Evolutionary conservation across 306 rosid genomes (phyloP), one percentile per base, ranked within the genome.

Genomic region (Vigna angularis): DNA sequence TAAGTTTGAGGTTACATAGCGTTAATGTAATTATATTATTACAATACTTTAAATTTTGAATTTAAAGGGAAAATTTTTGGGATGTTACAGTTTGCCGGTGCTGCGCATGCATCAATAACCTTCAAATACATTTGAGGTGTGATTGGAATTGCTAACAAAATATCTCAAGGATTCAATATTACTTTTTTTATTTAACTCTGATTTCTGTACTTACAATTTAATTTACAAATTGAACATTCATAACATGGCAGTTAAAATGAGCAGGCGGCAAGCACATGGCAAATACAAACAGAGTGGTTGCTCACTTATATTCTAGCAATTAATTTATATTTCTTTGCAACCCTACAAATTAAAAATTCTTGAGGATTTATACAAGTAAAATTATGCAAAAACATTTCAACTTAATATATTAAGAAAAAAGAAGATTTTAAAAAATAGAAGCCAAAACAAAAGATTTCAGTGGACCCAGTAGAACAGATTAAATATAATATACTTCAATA

Each of bases 71-170:
- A n/a, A n/a, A n/a, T n/a, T n/a, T n/a, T n/a, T n/a, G n/a, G n/a
- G n/a, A n/a, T n/a, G n/a, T n/a, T n/a, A n/a, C n/a, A n/a, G 88
- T 95, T 95, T 78, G 98, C 98, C 9, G 98, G 99, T 28, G 99
- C 97, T 30, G 98, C 90, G 79, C 98, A 91, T 67, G 97, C 98
- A 87, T 93, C 97, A 72, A 95, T 87, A 84, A 95, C 96, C 99
- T 95, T 76, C 88, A 88, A 75, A 75, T 68, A 86, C 76, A 82
- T 69, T 74, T 34, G 16, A 74, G 76, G 71, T 15, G 73, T 53
- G 50, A 16, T 66, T 67, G 50, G 59, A 51, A 71, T 24, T 53
- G 57, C 30, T 51, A 64, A 58, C 22, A 26, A 17, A 5, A 16
- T 66, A 20, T 53, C 48, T 57, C 49, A 24, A 1, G 9, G 36